Percentiles rank a stretch among this genome's conserved stretches.
phyloP scores from a whole-genome alignment of 2,329 filamentous ascomycete species.

The Pseudocercospora ulei region DNA sequence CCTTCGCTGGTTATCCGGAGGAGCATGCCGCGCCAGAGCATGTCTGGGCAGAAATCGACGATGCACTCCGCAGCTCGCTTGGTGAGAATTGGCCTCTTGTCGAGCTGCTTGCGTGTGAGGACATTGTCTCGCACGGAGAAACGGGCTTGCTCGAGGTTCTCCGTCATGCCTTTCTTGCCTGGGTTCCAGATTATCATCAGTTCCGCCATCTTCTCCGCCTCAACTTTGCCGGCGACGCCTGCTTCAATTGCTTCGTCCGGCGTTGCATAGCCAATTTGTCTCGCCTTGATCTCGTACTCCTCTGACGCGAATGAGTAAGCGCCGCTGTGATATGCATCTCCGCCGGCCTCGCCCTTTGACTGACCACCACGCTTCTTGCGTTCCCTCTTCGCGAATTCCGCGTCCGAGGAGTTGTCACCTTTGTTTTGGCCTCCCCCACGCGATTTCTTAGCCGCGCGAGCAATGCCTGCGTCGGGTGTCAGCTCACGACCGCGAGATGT shows the following conservation, averaged over 20 bases:
- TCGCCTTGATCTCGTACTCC: conserved; percentile 16
- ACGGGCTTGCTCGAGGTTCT: conserved; percentile 28
- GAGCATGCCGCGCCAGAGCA: conserved; percentile 32
- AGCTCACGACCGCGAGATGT: conserved; percentile 7
- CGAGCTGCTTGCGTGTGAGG: conserved; percentile 30
- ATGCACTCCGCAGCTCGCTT: conserved; percentile 31
- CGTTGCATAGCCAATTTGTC: conserved; percentile 15
- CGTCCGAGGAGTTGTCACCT: conserved; percentile 13
- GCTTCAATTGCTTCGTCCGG: conserved; percentile 30
- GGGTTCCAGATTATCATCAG: conserved; percentile 33
- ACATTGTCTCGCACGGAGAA: conserved; percentile 32
- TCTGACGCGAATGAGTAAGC: conserved; percentile 27
- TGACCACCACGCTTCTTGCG: conserved; percentile 18
- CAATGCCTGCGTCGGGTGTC: conserved; percentile 17
- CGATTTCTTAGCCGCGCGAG: conserved; percentile 22
- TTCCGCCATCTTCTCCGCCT: conserved; percentile 22
- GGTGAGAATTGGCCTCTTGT: conserved; percentile 26
- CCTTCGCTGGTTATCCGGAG: conserved; percentile 32
- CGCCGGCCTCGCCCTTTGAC: conserved; percentile 20
- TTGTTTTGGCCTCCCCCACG: conserved; percentile 8
- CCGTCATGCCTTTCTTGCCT: conserved; percentile 30
- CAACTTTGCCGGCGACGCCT: conserved; percentile 24
- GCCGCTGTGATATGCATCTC: conserved; percentile 30
- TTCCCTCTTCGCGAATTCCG: conserved; percentile 22
- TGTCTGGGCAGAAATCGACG: conserved; percentile 34